Base-by-base conservation (phyloP, 345 rosid genomes). In the Raphanus raphanistrum region DNA sequence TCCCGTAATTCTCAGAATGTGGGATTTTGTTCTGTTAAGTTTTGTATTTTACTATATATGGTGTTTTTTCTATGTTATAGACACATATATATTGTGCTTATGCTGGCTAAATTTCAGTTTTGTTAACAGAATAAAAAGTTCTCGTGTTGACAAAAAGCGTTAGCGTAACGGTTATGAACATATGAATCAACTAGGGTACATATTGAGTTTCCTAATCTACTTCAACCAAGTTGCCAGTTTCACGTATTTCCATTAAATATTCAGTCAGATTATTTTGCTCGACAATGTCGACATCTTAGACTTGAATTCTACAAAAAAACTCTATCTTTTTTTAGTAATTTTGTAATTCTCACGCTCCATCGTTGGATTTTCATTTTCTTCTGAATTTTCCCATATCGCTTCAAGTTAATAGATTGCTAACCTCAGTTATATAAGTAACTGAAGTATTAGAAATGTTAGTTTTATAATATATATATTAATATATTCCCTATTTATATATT, bases 71-170 rank as follows among this genome's bases (percentile, higher is more conserved):
- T 52, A 7, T 16, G 54, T 45, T 16, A 45, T 6, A 45, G 6
- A 41, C 21, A 52, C 10, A 52, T 17, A 50, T 15, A 50, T n/a
- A n/a, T 15, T 15, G 55, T 52, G 52, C 52, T 43, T 17, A 29
- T n/a, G 38, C 66, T 62, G 21, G 21, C 66, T 62, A 29, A n/a
- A 62, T 62, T 59, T 59, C 63, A 27, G 63, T 59, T 54, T 58
- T 58, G 63, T 59, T 26, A 64, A 17, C 68, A 16, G 21, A 35
- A 33, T 4, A 15, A 48, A 66, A 68, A 25, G n/a, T 13, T 45
- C 0, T 70, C 26, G 65, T 55, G 5, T 21, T 21, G 7, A 33
- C 50, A 36, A 71, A 35, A 11, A 3, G 27, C 7, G n/a, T 26
- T n/a, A 72, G 58, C 17, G 58, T 61, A 15, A 72, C 31, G 3